These are phyloP conservation scores for Haematococcus lacustris DNA, from an alignment of 139 green algal genomes.

Conservation along the genomic window DNA sequence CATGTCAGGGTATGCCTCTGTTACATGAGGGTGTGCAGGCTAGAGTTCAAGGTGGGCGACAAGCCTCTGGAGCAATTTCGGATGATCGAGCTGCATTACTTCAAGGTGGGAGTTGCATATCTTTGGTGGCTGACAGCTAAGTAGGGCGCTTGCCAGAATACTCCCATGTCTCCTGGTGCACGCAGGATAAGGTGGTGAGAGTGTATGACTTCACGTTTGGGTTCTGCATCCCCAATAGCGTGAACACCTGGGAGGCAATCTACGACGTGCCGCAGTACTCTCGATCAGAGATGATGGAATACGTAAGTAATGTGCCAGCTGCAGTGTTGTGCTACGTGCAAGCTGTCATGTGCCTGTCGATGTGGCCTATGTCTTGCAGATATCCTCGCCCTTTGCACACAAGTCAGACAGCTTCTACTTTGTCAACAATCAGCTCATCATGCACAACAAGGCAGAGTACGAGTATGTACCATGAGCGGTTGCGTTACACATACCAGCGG, in stretches of 20 bases:
- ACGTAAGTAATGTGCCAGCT: conserved; percentile 39
- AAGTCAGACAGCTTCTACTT: conserved; percentile 62
- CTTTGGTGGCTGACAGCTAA: too few species aligned
- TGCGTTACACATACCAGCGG: too few species aligned
- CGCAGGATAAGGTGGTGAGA: conserved; percentile 43
- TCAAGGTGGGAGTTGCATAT: conserved; percentile 40
- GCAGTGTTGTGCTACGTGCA: too few species aligned
- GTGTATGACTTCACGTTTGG: conserved; percentile 66
- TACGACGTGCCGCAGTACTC: conserved; percentile 48
- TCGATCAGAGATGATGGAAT: conserved; percentile 20
- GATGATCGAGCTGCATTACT: conserved; percentile 69
- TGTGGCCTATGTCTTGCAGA: too few species aligned
- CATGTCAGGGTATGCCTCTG: too few species aligned
- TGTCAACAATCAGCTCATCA: conserved; percentile 55
- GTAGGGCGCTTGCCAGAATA: too few species aligned
- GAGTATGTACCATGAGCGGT: too few species aligned
- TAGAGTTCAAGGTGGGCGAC: conserved; percentile 47
- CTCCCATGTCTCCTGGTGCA: too few species aligned
- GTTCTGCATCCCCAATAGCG: conserved; percentile 62
- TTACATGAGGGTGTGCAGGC: too few species aligned
- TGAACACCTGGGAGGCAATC: conserved; percentile 62
- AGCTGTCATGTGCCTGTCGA: too few species aligned
- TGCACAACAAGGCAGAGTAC: conserved; percentile 69
- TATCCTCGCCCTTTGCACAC: conserved; percentile 24
- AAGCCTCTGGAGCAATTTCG: conserved; percentile 45